These are phyloP conservation scores for Podaxis sp. DNA, from an alignment of 768 basidiomycete species.

Conservation along the genomic window DNA sequence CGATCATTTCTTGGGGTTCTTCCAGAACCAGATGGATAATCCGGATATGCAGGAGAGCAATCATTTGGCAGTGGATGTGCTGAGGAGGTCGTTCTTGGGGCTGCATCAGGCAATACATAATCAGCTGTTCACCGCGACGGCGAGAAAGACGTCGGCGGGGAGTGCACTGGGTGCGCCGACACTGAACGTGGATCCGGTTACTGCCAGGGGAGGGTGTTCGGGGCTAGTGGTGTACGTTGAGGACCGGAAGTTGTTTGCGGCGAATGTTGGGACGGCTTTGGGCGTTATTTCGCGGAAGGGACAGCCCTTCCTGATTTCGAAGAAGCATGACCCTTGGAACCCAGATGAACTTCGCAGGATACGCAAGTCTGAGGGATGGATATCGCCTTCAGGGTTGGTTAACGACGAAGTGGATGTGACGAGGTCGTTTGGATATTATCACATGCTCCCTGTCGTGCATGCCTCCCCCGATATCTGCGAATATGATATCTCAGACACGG, in stretches of 20 bases:
- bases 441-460: constrained; percentile 87
- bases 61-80: constrained; percentile 68
- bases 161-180: constrained; percentile 42
- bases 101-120: constrained; percentile 85
- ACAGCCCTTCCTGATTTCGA: constrained; percentile 69
- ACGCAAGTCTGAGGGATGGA: constrained; percentile 89
- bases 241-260: constrained; percentile 80
- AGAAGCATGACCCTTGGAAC: constrained; percentile 89
- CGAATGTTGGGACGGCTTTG: constrained; percentile 85
- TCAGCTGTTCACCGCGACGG: constrained; percentile 46
- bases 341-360: constrained; percentile 84
- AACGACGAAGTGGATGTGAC: constrained; percentile 92
- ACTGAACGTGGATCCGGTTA: constrained; percentile 43
- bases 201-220: constrained; percentile 71
- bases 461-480: constrained; percentile 77
- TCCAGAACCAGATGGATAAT: constrained; percentile 56
- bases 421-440: constrained; percentile 92
- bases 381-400: constrained; percentile 86
- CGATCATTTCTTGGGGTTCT: constrained; percentile 70
- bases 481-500: constrained; percentile 73
- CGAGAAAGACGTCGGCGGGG: constrained; percentile 74
- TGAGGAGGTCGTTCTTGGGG: constrained; percentile 84
- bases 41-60: constrained; percentile 30
- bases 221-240: constrained; percentile 86
- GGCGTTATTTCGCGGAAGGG: constrained; percentile 85